phyloP scores from a whole-genome alignment of 1,284 basidiomycete species.

The Sanguinoderma infundibulare region DNA sequence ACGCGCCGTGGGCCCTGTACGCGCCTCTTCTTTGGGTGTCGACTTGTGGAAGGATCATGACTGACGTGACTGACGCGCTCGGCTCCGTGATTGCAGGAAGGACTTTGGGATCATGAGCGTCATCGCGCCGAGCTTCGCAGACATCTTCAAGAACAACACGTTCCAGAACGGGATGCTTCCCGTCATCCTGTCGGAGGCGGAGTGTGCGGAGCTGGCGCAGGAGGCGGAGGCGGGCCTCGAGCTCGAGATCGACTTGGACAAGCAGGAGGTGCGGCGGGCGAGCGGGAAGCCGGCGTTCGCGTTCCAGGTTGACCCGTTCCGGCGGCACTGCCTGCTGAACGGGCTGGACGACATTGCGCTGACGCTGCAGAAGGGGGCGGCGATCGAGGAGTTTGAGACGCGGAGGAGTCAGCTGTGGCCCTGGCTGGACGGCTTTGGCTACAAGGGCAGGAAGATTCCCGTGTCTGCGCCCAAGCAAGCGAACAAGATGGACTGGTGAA shows the following conservation, averaged over 20 bases:
- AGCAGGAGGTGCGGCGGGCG: slow-evolving; percentile 79
- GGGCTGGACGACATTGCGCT: slow-evolving; percentile 94
- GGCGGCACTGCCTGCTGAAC: slow-evolving; percentile 90
- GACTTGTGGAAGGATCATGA: neutral
- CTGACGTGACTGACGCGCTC: slow-evolving; percentile 3
- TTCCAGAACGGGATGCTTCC: slow-evolving; percentile 99
- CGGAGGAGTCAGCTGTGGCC: slow-evolving; percentile 81
- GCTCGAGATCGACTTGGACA: slow-evolving; percentile 90
- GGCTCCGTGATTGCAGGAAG: slow-evolving; percentile 55
- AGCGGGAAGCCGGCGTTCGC: slow-evolving; percentile 76
- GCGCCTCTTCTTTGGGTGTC: slow-evolving; percentile 35
- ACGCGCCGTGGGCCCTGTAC: slow-evolving; percentile 94
- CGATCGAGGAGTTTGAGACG: slow-evolving; percentile 80
- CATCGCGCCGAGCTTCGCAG: slow-evolving; percentile 93
- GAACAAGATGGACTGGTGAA: slow-evolving; percentile 80
- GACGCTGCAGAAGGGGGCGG: slow-evolving; percentile 78
- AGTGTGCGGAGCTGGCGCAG: slow-evolving; percentile 77
- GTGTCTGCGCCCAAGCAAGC: slow-evolving; percentile 48
- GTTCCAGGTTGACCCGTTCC: slow-evolving; percentile 88
- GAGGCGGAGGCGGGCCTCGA: slow-evolving; percentile 84
- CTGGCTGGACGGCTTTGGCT: slow-evolving; percentile 94
- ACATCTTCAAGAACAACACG: slow-evolving; percentile 92
- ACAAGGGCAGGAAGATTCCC: slow-evolving; percentile 77
- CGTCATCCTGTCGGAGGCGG: slow-evolving; percentile 75
- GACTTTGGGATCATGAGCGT: slow-evolving; percentile 95